Percentiles rank a stretch among this genome's conserved stretches.
Conservation (phyloP, 371 early-diverging fungal genomes). For the Rhizomucor miehei region DNA sequence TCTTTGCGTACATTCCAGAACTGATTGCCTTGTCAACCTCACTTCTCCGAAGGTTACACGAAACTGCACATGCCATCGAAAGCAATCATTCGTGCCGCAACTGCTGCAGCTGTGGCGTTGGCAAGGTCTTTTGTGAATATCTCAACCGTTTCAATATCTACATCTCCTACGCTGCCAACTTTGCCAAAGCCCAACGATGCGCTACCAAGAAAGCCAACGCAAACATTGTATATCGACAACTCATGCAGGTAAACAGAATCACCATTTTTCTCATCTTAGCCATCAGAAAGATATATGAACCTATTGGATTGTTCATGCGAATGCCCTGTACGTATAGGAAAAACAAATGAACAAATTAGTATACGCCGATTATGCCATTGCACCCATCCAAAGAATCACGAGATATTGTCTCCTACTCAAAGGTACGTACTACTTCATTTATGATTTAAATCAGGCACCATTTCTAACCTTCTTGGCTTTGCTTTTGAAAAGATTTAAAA, state of each 20-base stretch:
- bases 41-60: constrained; percentile 28
- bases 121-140: constrained; percentile 41
- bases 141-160: constrained; percentile 40
- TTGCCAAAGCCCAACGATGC: constrained; percentile 29
- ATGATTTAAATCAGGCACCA: neutral
- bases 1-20: constrained; percentile 45
- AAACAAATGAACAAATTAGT: constrained; percentile 37
- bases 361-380: constrained; percentile 49
- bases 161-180: constrained; percentile 42
- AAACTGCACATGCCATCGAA: constrained; percentile 16
- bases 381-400: constrained; percentile 53
- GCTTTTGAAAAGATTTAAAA: constrained; percentile 33
- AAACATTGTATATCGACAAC: constrained; percentile 34
- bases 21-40: constrained; percentile 36
- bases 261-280: constrained; percentile 9
- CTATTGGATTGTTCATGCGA: constrained; percentile 8
- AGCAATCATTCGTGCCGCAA: constrained; percentile 3
- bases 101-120: constrained; percentile 11
- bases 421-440: constrained; percentile 30
- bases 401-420: constrained; percentile 46
- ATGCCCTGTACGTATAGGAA: constrained; percentile 21
- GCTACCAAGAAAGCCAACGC: constrained; percentile 19
- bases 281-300: neutral
- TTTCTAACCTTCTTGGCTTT: constrained; percentile 5
- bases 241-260: constrained; percentile 27